phyloP scores from a whole-genome alignment of 345 rosid species.

The Hibiscus trionum region DNA sequence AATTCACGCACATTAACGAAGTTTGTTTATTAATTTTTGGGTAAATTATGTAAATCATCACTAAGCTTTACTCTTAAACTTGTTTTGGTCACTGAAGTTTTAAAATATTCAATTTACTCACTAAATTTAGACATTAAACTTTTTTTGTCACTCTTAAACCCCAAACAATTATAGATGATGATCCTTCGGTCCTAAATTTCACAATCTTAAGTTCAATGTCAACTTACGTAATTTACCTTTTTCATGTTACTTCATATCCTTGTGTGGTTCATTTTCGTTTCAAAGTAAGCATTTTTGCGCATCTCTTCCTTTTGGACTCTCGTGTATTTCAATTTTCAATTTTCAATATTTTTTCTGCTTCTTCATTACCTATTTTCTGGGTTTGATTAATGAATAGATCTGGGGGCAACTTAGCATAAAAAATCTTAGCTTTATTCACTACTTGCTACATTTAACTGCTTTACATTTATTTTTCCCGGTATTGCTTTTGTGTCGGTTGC shows the following conservation, averaged over 20 bases:
- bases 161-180: too few species aligned
- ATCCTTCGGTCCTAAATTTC: too few species aligned
- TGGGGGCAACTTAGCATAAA: background rate
- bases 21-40: background rate
- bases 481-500: background rate
- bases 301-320: slow-evolving; percentile 10
- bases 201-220: too few species aligned
- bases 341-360: background rate
- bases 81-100: too few species aligned
- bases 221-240: too few species aligned
- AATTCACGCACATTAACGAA: slow-evolving; percentile 8
- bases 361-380: background rate
- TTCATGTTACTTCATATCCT: too few species aligned
- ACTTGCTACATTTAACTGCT: background rate
- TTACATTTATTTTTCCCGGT: background rate
- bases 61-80: too few species aligned
- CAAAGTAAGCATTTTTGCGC: too few species aligned
- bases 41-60: too few species aligned
- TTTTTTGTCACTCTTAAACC: too few species aligned
- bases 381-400: background rate
- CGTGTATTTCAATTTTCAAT: slow-evolving; percentile 24
- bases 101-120: too few species aligned
- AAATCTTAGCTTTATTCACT: background rate
- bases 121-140: too few species aligned
- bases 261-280: background rate